Base-by-base conservation (phyloP, 2,329 filamentous ascomycete species). In the Xylariomycetidae sp. region DNA sequence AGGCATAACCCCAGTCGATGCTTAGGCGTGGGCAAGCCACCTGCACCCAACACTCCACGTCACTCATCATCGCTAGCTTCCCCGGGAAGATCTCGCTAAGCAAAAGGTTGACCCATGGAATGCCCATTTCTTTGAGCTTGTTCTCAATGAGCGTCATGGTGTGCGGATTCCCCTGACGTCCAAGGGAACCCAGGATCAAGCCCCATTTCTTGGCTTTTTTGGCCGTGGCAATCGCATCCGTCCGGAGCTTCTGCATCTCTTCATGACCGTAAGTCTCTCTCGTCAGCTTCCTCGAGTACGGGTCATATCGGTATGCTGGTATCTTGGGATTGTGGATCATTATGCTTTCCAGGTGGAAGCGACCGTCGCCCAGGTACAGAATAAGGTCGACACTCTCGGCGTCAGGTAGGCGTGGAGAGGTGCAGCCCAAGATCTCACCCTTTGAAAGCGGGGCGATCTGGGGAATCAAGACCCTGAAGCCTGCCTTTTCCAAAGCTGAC, bases 1-100 rank as follows among this genome's bases (percentile, higher is more conserved):
- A 98, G 1, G 92, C 92, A 64, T 96, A 96, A 0, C 92, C 92
- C 92, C 92, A 98, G 63, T 98, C 92, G 47, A 98, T 98, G 59
- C 90, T 96, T 56, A 98, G 56, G 31, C 92, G 69, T n/a, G 92
- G 92, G 61, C 92, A 98, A 5, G 92, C 92, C 31, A 98, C 88
- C 62, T 98, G 92, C 24, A 98, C 90, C 92, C 92, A 98, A 50
- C 88, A 94, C 55, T 95, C 90, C 3, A 98, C 85, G 52, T 96
- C 90, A 19, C 66, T 64, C 87, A 98, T 95, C 68, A 92, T 79
- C 0, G 86, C 88, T 45, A 98, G 64, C 64, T 96, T 98, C 0
- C 87, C 89, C 0, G 93, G 92, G 57, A 96, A 95, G 34, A 98
- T 96, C 66, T 98, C 92, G 42, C 84, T 92, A 4, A 98, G 72